Percentiles rank a stretch among this genome's conserved stretches.
Conservation (phyloP, 106 monocot genomes). For the Allium cepa region DNA sequence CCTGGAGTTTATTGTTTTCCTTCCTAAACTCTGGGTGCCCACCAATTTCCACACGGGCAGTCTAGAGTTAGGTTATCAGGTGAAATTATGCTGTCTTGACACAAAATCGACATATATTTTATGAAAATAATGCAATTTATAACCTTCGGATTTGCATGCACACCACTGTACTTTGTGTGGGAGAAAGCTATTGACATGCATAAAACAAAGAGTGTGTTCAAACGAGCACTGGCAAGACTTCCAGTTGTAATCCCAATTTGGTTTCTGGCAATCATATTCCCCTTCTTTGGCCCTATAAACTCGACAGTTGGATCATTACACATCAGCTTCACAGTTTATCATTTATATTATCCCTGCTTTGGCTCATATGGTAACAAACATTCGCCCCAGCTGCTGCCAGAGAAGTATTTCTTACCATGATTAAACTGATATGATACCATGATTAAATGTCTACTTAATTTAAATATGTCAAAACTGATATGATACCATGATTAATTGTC, state of each 20-base stretch:
- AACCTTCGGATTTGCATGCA: conserved; percentile 85
- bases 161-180: conserved; percentile 83
- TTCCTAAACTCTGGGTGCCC: too few relatives aligned
- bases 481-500: too few relatives aligned
- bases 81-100: neutral
- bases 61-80: too few relatives aligned
- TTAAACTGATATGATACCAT: too few relatives aligned
- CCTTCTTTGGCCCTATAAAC: too few relatives aligned
- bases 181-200: conserved; percentile 72
- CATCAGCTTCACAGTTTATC: too few relatives aligned
- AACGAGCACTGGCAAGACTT: conserved; percentile 46
- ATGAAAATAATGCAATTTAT: conserved; percentile 41
- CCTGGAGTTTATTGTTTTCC: too few relatives aligned
- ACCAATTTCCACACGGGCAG: too few relatives aligned
- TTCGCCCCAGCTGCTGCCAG: conserved; percentile 56
- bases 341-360: conserved; percentile 60
- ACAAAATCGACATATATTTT: too few relatives aligned
- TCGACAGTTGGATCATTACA: too few relatives aligned
- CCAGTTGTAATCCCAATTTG: conserved; percentile 70
- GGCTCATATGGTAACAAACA: conserved; percentile 65
- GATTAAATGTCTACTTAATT: too few relatives aligned
- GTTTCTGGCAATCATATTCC: conserved; percentile 79
- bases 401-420: conserved; percentile 37
- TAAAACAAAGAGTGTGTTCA: conserved; percentile 38
- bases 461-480: too few relatives aligned